Evolutionary conservation across 176 grass and related monocot genomes (phyloP).

Genomic region (Paspalum vaginatum): DNA sequence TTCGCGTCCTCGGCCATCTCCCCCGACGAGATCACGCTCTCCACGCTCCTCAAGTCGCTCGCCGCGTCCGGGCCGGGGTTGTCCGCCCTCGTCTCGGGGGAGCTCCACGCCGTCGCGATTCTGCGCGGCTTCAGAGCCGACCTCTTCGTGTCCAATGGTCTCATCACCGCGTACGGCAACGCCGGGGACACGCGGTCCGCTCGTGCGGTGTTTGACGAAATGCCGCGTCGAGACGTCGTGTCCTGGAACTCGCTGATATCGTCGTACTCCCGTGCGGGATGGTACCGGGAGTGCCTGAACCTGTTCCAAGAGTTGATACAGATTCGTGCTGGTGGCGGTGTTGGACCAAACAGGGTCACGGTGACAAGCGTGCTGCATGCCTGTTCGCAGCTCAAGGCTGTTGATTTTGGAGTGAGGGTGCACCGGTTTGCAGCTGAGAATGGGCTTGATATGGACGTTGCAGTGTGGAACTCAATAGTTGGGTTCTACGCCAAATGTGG

Average conservation of each 20-base stretch:
- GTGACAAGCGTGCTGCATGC: conserved; percentile 57
- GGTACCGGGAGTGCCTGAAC: conserved; percentile 44
- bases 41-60: conserved; percentile 65
- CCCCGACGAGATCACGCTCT: conserved; percentile 63
- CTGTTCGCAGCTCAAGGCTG: conserved; percentile 61
- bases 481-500: conserved; percentile 76
- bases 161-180: conserved; percentile 48
- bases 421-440: conserved; percentile 47
- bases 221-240: conserved; percentile 51
- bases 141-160: conserved; percentile 70
- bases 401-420: conserved; percentile 54
- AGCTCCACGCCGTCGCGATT: conserved; percentile 54
- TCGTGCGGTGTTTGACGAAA: conserved; percentile 53
- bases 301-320: conserved; percentile 48
- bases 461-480: conserved; percentile 57
- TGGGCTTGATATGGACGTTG: conserved; percentile 44
- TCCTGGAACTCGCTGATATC: conserved; percentile 73
- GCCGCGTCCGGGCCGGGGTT: conserved; percentile 39
- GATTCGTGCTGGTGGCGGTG: not conserved
- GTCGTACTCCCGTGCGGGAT: conserved; percentile 41
- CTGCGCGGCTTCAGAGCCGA: conserved; percentile 37
- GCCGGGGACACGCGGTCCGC: conserved; percentile 42
- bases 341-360: conserved; percentile 43
- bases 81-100: conserved; percentile 34
- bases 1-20: conserved; percentile 51